Base-by-base conservation (phyloP, 148 eudicot species). In the Chenopodium quinoa region DNA sequence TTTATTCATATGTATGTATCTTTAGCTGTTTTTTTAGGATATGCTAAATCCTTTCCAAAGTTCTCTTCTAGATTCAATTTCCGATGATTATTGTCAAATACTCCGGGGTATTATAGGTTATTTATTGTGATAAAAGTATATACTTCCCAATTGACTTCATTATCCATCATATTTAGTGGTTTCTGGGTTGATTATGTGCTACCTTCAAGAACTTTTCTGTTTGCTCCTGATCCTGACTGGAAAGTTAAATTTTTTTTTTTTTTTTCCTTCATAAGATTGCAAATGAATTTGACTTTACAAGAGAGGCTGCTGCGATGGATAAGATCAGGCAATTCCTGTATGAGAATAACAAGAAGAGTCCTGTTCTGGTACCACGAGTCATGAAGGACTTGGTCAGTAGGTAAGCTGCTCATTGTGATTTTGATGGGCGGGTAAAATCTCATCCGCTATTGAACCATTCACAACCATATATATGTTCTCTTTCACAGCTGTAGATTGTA, bases 221-320 rank as follows among this genome's bases (percentile, higher is more conserved):
- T 60, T 60, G 66, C 20, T 64, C 44, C 32, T 75, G 31, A 44
- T 62, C 47, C 56, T 65, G 19, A 25, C 37, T 23, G 73, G 19
- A 37, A 37, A 27, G 22, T 64, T 29, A 52, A 70, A 67, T 68
- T 4, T 5, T 29, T 46, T 9, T 77, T 82, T 84, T 74, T 84
- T 82, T 85, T 74, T 84, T 54, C 44, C 58, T 78, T 62, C 81
- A 79, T 81, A 79, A 94, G 98, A 94, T 94, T 75, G 95, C 93
- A 54, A 91, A 88, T 83, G 97, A 93, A 84, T 94, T 94, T 79
- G 89, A 94, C 84, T 94, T 94, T 88, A 75, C 81, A 78, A 90
- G 94, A 83, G 94, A 96, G 86, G 99, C 99, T 78, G 88, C 82
- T 75, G 97, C 99, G 50, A 96, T 96, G 99, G 92, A 89, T 85